Base-by-base conservation (phyloP, 768 basidiomycete genomes). In the Lentinula lateritia region DNA sequence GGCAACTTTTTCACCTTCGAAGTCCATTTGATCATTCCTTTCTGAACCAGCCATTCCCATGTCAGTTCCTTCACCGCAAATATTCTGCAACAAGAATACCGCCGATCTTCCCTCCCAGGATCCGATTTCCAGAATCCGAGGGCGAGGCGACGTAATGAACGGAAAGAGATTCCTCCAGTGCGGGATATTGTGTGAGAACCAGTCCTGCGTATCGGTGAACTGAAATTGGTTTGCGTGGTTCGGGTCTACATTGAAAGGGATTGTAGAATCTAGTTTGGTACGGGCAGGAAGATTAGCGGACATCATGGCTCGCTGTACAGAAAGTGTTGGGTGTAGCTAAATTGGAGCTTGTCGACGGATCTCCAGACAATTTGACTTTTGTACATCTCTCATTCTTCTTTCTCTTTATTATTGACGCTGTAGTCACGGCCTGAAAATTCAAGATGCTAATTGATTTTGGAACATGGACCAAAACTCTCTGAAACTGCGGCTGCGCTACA, bases 91-190 rank as follows among this genome's bases (percentile, higher is more conserved):
- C 54, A 84, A 72, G 70, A 83, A 85, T 28, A 83, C 77, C 23
- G 82, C 84, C 0, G 85, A 86, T 41, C 84, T 78, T n/a, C 83
- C 85, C 69, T 85, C 85, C 83, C 83, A 86, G 16, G 81, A 83
- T 7, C 85, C 83, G 15, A 86, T 81, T 67, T 85, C 85, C 13
- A 85, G 78, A 1, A 72, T 77, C 16, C 83, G 77, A 10, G 85
- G 83, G 1, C 66, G 65, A 10, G 70, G 46, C 15, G 80, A 70
- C 1, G 35, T 34, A 59, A 84, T 66, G 35, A 74, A 69, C 10
- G 73, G 70, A 60, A 83, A 75, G 41, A 82, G 71, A 12, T 60
- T n/a, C 20, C 65, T 69, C 83, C 84, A 85, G 5, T 68, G 66
- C 0, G 74, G 67, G 52, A 76, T 70, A 57, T 85, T 75, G 67